Base-by-base conservation (phyloP, 768 basidiomycete species). In the Lactifluus piperatus region DNA sequence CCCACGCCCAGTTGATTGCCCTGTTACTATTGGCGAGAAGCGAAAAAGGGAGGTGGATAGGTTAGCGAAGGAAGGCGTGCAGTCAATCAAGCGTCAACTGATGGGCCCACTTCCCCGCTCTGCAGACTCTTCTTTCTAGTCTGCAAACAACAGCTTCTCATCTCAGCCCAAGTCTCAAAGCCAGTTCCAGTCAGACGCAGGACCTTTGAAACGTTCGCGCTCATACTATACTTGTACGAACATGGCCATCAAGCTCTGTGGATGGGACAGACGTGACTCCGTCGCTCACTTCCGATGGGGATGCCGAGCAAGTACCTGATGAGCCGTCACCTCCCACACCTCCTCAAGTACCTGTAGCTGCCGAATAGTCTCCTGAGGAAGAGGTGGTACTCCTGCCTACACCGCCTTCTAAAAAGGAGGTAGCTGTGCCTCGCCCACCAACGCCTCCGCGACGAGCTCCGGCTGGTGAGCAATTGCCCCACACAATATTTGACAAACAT, bases 401-500 rank as follows among this genome's bases (percentile, higher is more conserved):
- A 24, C 37, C 51, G 45, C 34, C 59, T 14, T 50, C 49, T 11
- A 34, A 62, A 22, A 57, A 49, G 16, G 27, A 26, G 46, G 20
- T 30, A 14, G 20, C 39, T 7, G 32, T 51, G 2, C 54, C 54
- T 41, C 47, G n/a, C 2, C 57, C 51, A 3, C 62, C 53, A 3
- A 63, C 56, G 3, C 50, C 49, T 2, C 62, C 54, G 0, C 54
- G 51, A 27, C 45, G 47, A 41, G 43, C 43, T 44, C 22, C 48
- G 29, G 10, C 43, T 37, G 51, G 13, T 14, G 54, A 27, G 22
- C 51, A 30, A 22, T 26, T 57, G 27, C 27, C 27, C 0, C 46
- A n/a, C 20, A 54, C 78, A 64, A 29, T 81, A 4, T 84, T 88
- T 64, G 76, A 80, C 41, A 81, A 75, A 60, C 83, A 88, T 0